phyloP scores from a whole-genome alignment of 2,329 filamentous ascomycete genomes.

The Trichoderma citrinoviride region DNA sequence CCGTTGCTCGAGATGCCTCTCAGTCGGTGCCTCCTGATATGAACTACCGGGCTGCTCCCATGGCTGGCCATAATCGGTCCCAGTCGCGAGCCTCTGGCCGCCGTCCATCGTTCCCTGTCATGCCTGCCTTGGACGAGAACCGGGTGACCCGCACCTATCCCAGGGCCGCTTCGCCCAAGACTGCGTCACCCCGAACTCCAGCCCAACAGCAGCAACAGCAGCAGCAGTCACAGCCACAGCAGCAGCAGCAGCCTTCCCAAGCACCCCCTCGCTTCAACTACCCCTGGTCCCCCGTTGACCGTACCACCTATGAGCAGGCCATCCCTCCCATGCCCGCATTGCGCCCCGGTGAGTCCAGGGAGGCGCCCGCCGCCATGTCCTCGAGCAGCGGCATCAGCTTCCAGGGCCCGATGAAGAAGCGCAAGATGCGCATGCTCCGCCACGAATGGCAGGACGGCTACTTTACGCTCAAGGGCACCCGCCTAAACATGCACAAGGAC shows the following conservation, averaged over 20 bases:
- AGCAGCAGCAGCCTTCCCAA: slow-evolving; percentile 43
- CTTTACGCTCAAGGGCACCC: slow-evolving; percentile 77
- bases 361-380: slow-evolving; percentile 35
- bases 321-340: slow-evolving; percentile 38
- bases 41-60: slow-evolving; percentile 62
- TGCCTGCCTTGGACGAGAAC: slow-evolving; percentile 70
- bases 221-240: neutral
- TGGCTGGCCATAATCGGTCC: slow-evolving; percentile 41
- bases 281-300: slow-evolving; percentile 54
- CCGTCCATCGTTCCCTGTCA: slow-evolving; percentile 65
- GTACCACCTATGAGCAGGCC: slow-evolving; percentile 45
- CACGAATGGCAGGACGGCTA: slow-evolving; percentile 94
- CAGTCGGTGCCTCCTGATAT: slow-evolving; percentile 94
- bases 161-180: slow-evolving; percentile 35
- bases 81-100: slow-evolving; percentile 57
- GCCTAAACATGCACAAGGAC: slow-evolving; percentile 73
- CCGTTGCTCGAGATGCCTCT: slow-evolving; percentile 73
- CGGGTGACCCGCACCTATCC: slow-evolving; percentile 42
- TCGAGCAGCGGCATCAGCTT: slow-evolving; percentile 60
- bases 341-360: slow-evolving; percentile 28
- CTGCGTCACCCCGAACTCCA: slow-evolving; percentile 38
- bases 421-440: slow-evolving; percentile 81
- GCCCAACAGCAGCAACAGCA: slow-evolving; percentile 24
- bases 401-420: slow-evolving; percentile 90
- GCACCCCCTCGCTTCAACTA: slow-evolving; percentile 55